Evolutionary conservation across 371 early-diverging fungal genomes (phyloP), one percentile per base, ranked within the genome.

Genomic region (Mortierella sp.): DNA sequence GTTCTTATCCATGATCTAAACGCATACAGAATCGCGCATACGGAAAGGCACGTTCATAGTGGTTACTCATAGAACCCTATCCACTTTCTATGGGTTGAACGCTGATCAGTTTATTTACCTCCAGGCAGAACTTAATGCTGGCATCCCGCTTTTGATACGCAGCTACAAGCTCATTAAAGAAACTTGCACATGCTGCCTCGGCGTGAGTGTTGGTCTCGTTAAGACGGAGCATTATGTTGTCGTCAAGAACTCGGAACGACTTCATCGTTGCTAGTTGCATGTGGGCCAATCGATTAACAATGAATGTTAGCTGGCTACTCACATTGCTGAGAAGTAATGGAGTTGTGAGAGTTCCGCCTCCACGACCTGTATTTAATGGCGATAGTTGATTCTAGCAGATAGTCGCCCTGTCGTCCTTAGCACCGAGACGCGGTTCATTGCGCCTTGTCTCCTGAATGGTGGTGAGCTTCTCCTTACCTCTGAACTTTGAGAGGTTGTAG

Each of bases 161-260:
- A 1, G 83, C 80, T 10, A 89, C 81, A 57, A 93, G 81, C 48
- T 88, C 85, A 27, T 81, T 83, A 54, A 93, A 92, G 52, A 93
- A 86, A 24, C 83, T 85, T 28, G 81, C 81, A 60, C 93, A 93
- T 6, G 86, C 86, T 48, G 81, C 80, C 54, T 82, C 86, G 1
- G 87, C 85, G 40, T 88, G 87, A 16, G 89, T 90, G 67, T 91
- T 83, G 19, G 91, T 91, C 19, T 83, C 82, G 80, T 93, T 93
- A 70, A 93, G 81, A 48, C 89, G 86, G 31, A 90, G 84, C 63
- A 92, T 89, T 49, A 93, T 91, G 72, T 91, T 93, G 77, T 93
- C 92, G 73, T 93, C 93, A n/a, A 91, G 83, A 61, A 84, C 83
- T 60, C 93, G 90, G 68, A 88, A 82, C 70, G 88, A 88, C 71